Percentiles rank a stretch among this genome's conserved stretches.
Conservation (phyloP, 2,329 filamentous ascomycete species). For the Neoscytalidium dimidiatum region DNA sequence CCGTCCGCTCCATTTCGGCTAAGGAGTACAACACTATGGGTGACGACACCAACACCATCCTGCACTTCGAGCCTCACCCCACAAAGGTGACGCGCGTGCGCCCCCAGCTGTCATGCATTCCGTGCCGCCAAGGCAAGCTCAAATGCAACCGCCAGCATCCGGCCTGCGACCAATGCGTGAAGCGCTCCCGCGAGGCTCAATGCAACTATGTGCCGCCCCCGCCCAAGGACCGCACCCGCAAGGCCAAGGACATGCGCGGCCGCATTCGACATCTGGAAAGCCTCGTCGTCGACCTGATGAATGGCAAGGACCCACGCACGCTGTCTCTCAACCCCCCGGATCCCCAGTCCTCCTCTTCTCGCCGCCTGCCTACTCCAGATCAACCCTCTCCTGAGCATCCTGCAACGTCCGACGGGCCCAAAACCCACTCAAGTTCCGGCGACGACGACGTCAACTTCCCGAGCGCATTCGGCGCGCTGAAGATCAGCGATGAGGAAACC, state of each 20-base stretch:
- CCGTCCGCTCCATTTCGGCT: slow-evolving; percentile 3
- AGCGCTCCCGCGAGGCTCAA: slow-evolving; percentile 35
- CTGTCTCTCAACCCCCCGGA: neutral
- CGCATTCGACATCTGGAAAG: slow-evolving; percentile 39
- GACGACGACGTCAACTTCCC: slow-evolving; percentile 14
- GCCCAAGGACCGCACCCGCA: slow-evolving; percentile 26
- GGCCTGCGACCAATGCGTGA: slow-evolving; percentile 39
- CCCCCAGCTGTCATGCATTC: slow-evolving; percentile 31
- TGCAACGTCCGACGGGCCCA: slow-evolving; percentile 9
- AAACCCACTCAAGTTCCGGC: slow-evolving; percentile 17
- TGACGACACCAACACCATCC: slow-evolving; percentile 7
- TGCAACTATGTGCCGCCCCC: slow-evolving; percentile 28
- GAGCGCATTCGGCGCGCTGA: slow-evolving; percentile 13
- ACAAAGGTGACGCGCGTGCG: slow-evolving; percentile 20
- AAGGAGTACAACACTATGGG: slow-evolving; percentile 10
- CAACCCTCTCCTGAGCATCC: slow-evolving; percentile 12
- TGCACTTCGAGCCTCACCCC: slow-evolving; percentile 10
- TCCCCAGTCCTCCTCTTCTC: neutral
- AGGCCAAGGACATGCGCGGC: slow-evolving; percentile 35
- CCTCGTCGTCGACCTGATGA: slow-evolving; percentile 38
- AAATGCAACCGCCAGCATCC: slow-evolving; percentile 41
- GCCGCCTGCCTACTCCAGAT: slow-evolving; percentile 17
- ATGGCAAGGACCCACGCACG: slow-evolving; percentile 26
- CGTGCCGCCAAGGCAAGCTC: slow-evolving; percentile 33
- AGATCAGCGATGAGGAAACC: slow-evolving; percentile 22